Evolutionary conservation across 345 rosid species (phyloP), one percentile per base, ranked within the genome.

Genomic region (Angophora floribunda): DNA sequence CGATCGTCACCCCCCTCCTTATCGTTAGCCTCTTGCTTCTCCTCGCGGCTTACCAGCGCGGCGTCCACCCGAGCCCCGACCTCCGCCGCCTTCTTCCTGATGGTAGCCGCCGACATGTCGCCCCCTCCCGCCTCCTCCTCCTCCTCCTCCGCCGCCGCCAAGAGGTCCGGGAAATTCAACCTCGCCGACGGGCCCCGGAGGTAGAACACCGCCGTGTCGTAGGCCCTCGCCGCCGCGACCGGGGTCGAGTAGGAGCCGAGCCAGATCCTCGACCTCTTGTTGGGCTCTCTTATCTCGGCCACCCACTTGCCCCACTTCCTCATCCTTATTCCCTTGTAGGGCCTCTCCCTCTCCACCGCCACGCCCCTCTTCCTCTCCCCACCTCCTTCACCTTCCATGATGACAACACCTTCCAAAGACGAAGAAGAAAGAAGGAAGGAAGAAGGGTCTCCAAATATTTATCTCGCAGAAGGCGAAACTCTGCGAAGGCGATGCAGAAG

Each of bases 241-340:
- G 99, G 99, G 1, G 99, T 95, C 0, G 99, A 95, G 91, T 98
- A 98, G 10, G 99, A 98, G 52, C 99, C 99, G 1, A 98, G 95
- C 99, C 99, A 98, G 89, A 98, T 91, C 94, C 99, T 92, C 0
- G 99, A 98, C 12, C 99, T 92, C 75, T 98, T 98, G 88, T 98
- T 98, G 1, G 99, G 99, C 91, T 98, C 99, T 52, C 99, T 90
- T 82, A 98, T 96, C 97, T 98, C 99, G 7, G 99, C 99, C 41
- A 98, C 99, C 99, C 99, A 98, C 90, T 98, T 98, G 0, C 99
- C 99, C 99, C 99, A 98, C 95, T 98, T 98, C 91, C 99, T 93
- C 99, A 98, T 98, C 97, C 99, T 95, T 89, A 98, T 98, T 85
- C 99, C 99, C 89, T 98, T 98, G 91, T 93, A 98, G 6, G 92